Percentiles rank a stretch among this genome's conserved stretches.
phyloP scores from a whole-genome alignment of 352 stramenopile species.

The Globisporangium megalacanthum region DNA sequence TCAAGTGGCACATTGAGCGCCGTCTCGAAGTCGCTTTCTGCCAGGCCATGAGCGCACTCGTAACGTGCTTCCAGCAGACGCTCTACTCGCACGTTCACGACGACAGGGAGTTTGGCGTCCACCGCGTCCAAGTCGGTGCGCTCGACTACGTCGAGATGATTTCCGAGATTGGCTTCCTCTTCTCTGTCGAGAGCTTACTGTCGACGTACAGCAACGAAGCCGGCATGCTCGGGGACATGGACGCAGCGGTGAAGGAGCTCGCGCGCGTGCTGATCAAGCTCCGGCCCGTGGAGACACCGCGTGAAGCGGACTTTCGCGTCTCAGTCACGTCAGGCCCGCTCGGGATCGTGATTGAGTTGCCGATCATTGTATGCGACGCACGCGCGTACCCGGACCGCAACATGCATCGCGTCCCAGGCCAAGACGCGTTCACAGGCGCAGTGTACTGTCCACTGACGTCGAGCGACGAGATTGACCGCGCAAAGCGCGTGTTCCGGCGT shows the following conservation, averaged over 20 bases:
- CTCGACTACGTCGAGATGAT: slow-evolving; percentile 75
- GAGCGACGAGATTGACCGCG: slow-evolving; percentile 37
- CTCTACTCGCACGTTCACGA: slow-evolving; percentile 75
- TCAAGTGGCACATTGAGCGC: slow-evolving; percentile 82
- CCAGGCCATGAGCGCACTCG: slow-evolving; percentile 73
- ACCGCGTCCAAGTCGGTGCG: slow-evolving; percentile 28
- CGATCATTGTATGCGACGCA: slow-evolving; percentile 53
- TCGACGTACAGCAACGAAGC: slow-evolving; percentile 83
- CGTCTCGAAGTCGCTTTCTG: slow-evolving; percentile 81
- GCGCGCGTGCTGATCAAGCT: slow-evolving; percentile 63
- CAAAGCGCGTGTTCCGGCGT: slow-evolving; percentile 53
- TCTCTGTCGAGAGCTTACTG: slow-evolving; percentile 80
- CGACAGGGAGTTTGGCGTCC: slow-evolving; percentile 25
- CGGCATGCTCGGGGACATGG: slow-evolving; percentile 82
- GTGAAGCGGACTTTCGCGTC: slow-evolving; percentile 60
- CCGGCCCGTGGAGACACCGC: slow-evolving; percentile 55
- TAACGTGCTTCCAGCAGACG: slow-evolving; percentile 84
- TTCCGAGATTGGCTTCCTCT: slow-evolving; percentile 65
- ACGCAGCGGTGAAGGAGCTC: slow-evolving; percentile 72
- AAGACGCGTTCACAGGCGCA: slow-evolving; percentile 65
- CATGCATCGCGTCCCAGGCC: slow-evolving; percentile 74
- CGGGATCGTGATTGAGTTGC: slow-evolving; percentile 68
- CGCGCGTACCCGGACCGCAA: slow-evolving; percentile 32
- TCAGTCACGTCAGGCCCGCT: slow-evolving; percentile 55
- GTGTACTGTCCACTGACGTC: slow-evolving; percentile 57